Conservation (phyloP, 345 rosid species). For the Aegle marmelos region DNA sequence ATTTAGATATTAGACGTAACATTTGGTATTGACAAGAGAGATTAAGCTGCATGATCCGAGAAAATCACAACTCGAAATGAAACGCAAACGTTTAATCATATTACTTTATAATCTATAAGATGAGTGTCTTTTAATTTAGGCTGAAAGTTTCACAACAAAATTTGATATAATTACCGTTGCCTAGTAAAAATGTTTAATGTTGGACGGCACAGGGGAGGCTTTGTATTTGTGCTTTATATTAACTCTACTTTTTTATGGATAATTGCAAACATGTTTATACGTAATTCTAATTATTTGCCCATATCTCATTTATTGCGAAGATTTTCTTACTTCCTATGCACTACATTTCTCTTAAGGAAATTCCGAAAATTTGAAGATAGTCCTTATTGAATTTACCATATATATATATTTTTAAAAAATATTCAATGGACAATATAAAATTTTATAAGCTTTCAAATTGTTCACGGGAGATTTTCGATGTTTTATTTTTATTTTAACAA, state of each 20-base stretch:
- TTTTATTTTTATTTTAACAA: not conserved
- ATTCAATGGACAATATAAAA: not conserved
- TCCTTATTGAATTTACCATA: not conserved
- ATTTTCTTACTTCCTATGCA: not conserved
- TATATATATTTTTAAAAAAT: not conserved
- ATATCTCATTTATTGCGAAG: not conserved
- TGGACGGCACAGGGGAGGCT: too few relatives aligned
- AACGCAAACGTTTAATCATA: not conserved
- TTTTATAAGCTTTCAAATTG: not conserved
- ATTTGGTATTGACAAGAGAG: not conserved
- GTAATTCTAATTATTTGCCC: too few relatives aligned
- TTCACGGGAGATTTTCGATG: not conserved
- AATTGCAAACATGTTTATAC: too few relatives aligned
- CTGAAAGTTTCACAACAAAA: too few relatives aligned
- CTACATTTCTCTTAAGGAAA: not conserved
- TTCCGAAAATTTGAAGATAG: not conserved
- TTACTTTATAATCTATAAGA: too few relatives aligned
- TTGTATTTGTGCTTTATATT: too few relatives aligned
- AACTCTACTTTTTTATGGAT: not conserved
- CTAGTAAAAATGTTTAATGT: too few relatives aligned
- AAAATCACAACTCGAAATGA: not conserved
- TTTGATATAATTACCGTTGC: too few relatives aligned
- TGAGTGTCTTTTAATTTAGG: too few relatives aligned
- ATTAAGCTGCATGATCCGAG: not conserved
- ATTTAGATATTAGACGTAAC: not conserved